Percentiles rank a stretch among this genome's conserved stretches.
phyloP scores from a whole-genome alignment of 2,329 filamentous ascomycete species.

The Zasmidium cellare region DNA sequence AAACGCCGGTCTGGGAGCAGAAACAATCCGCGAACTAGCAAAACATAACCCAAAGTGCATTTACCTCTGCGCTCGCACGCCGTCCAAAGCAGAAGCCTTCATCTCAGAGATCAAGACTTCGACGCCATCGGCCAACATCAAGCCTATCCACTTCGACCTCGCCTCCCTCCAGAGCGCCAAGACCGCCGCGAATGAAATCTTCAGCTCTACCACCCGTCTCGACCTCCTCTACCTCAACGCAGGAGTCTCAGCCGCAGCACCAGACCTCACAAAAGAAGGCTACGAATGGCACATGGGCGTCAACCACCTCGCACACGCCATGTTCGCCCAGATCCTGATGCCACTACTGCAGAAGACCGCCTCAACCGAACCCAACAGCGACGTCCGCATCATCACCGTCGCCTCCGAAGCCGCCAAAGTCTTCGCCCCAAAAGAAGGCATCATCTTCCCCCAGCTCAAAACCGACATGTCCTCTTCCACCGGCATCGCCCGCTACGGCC shows the following conservation, averaged over 20 bases:
- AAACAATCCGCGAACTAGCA: constrained; percentile 44
- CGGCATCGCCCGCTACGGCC: constrained; percentile 40
- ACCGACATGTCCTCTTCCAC: constrained; percentile 17
- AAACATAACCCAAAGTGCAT: constrained; percentile 45
- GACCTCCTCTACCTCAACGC: constrained; percentile 48
- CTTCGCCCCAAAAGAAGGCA: constrained; percentile 16
- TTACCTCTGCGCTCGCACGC: constrained; percentile 47
- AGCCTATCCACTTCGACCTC: constrained; percentile 50
- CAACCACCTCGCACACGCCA: constrained; percentile 31
- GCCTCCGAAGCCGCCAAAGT: background rate
- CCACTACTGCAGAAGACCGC: constrained; percentile 37
- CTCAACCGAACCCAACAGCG: constrained; percentile 39
- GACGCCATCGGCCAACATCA: constrained; percentile 37
- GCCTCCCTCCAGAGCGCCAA: constrained; percentile 39
- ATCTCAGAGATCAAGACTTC: background rate
- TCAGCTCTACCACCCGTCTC: constrained; percentile 30
- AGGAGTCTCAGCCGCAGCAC: constrained; percentile 36
- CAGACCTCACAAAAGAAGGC: constrained; percentile 34
- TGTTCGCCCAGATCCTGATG: constrained; percentile 27
- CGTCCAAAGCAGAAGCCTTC: constrained; percentile 38
- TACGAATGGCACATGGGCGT: constrained; percentile 40
- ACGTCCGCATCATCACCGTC: constrained; percentile 46
- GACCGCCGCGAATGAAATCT: background rate
- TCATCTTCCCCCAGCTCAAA: constrained; percentile 20
- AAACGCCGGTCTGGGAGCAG: constrained; percentile 48